Percentiles rank a stretch among this genome's conserved stretches.
Evolutionary conservation across 2,329 filamentous ascomycete species (phyloP).

Genomic region (Cladosporium sp.): DNA sequence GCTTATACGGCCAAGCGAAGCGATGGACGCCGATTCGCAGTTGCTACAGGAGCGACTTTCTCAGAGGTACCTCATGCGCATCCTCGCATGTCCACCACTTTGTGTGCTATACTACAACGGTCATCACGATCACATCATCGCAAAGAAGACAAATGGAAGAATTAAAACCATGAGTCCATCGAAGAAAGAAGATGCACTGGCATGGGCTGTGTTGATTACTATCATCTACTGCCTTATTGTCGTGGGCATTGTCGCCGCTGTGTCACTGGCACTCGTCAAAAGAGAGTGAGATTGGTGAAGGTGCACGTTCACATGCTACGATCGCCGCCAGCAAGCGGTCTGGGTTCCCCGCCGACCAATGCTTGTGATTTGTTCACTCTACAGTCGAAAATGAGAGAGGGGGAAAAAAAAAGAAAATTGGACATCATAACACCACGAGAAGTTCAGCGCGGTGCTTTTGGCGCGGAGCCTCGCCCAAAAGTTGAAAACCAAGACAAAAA

Average conservation of each 20-base stretch:
- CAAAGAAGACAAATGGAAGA: constrained; percentile 16
- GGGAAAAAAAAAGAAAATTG: too few species aligned
- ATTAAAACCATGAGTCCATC: constrained; percentile 19
- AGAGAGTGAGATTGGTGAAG: background rate
- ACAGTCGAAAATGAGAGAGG: too few species aligned
- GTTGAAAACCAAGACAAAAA: too few species aligned
- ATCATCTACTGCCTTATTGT: constrained; percentile 10
- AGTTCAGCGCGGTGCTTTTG: too few species aligned
- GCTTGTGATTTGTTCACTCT: too few species aligned
- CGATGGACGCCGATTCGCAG: background rate
- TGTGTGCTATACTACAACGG: constrained; percentile 20
- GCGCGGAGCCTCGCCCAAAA: too few species aligned
- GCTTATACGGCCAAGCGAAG: background rate
- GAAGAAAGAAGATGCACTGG: constrained; percentile 22
- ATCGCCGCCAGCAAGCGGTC: too few species aligned
- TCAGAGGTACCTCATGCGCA: constrained; percentile 6
- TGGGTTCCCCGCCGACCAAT: too few species aligned
- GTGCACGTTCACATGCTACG: too few species aligned
- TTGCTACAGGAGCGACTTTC: constrained; percentile 4
- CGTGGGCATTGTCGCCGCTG: constrained; percentile 7
- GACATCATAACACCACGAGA: too few species aligned
- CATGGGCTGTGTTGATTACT: constrained; percentile 19
- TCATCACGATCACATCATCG: constrained; percentile 20
- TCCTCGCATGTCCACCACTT: constrained; percentile 21
- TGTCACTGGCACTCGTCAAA: background rate